phyloP scores from a whole-genome alignment of 495 filamentous ascomycete genomes.

The Sphaerosporella brunnea region DNA sequence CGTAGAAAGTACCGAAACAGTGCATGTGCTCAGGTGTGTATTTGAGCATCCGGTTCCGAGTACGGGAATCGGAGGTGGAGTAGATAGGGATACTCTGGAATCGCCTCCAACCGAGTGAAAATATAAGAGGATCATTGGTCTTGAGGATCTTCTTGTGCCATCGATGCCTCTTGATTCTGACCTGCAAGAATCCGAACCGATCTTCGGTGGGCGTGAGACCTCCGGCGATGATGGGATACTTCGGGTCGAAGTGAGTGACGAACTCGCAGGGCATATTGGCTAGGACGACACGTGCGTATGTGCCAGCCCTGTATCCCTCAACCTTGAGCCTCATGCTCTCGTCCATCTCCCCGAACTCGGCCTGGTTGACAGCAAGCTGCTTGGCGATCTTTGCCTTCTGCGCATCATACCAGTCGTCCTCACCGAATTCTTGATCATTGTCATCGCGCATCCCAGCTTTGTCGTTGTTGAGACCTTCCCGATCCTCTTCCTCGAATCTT shows the following conservation, averaged over 20 bases:
- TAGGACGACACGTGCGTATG: constrained; percentile 77
- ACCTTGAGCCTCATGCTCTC: constrained; percentile 58
- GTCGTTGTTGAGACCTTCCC: constrained; percentile 78
- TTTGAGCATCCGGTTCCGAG: constrained; percentile 90
- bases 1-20: constrained; percentile 88
- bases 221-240: constrained; percentile 72
- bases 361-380: constrained; percentile 83
- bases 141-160: constrained; percentile 99
- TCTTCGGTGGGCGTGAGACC: constrained; percentile 84
- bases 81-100: constrained; percentile 89
- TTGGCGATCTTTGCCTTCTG: constrained; percentile 91
- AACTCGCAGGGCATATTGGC: constrained; percentile 84
- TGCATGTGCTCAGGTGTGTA: constrained; percentile 98
- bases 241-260: constrained; percentile 66
- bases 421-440: constrained; percentile 61
- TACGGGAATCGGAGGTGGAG: constrained; percentile 81
- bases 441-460: constrained; percentile 49
- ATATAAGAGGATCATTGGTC: constrained; percentile 90
- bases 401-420: constrained; percentile 96
- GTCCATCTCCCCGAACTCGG: constrained; percentile 74
- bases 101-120: constrained; percentile 90
- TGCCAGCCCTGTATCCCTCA: constrained; percentile 83
- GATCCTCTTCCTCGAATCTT: constrained; percentile 91
- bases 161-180: constrained; percentile 87
- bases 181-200: constrained; percentile 83